Evolutionary conservation across 164 flowering plant species (phyloP).

Genomic region (Platanus orientalis): DNA sequence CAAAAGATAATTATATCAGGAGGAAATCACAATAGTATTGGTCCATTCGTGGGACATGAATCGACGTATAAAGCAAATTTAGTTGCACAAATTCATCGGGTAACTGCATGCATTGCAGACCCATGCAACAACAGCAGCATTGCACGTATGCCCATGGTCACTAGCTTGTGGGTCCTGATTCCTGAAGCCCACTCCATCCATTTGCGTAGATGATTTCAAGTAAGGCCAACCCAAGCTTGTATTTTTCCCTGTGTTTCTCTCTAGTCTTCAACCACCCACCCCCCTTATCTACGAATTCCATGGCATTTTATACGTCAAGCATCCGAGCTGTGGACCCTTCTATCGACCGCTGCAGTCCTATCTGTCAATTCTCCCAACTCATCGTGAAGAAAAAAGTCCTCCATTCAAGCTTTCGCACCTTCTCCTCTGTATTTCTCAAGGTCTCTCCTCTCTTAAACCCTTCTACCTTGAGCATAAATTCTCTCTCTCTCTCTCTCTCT

Average conservation of each 20-base stretch:
- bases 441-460: not conserved
- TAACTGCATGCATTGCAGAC: too few species aligned
- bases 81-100: too few species aligned
- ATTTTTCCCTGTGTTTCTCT: constrained; percentile 33
- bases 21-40: too few species aligned
- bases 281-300: not conserved
- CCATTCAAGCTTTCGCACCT: not conserved
- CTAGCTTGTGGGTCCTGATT: too few species aligned
- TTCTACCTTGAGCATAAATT: not conserved
- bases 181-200: too few species aligned
- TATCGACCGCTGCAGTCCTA: not conserved
- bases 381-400: too few species aligned
- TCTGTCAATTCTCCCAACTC: not conserved
- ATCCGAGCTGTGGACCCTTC: constrained; percentile 4
- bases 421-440: not conserved
- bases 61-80: too few species aligned
- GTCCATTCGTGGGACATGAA: too few species aligned
- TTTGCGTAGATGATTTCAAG: constrained; percentile 20
- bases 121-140: not conserved
- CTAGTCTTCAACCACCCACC: constrained; percentile 7
- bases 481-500: not conserved
- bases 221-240: constrained; percentile 27
- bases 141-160: too few species aligned
- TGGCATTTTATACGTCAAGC: not conserved
- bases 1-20: too few species aligned